phyloP scores from a whole-genome alignment of 352 stramenopile species.

The Globisporangium barbulae region DNA sequence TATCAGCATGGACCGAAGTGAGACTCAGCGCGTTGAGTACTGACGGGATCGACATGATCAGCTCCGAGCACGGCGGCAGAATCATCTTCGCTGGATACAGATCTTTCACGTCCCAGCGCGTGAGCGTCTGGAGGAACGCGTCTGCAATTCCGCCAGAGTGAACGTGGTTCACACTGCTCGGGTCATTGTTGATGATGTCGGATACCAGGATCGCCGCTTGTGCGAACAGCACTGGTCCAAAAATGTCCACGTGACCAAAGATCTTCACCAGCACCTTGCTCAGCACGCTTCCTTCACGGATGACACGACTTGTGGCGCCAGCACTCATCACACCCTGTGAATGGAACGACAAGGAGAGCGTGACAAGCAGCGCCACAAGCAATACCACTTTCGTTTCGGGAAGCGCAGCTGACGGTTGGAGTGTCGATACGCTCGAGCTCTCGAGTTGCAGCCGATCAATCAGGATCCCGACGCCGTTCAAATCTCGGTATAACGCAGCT shows the following conservation, averaged over 20 bases:
- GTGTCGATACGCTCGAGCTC: constrained; percentile 30
- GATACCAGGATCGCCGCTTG: constrained; percentile 91
- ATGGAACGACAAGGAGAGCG: constrained; percentile 84
- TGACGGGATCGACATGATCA: constrained; percentile 94
- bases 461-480: constrained; percentile 84
- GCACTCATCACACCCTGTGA: constrained; percentile 87
- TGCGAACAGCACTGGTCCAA: constrained; percentile 92
- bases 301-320: constrained; percentile 80
- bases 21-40: constrained; percentile 92
- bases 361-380: constrained; percentile 64
- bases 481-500: constrained; percentile 70
- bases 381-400: constrained; percentile 64
- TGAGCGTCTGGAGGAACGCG: constrained; percentile 91
- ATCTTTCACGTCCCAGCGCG: constrained; percentile 65
- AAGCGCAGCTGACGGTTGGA: constrained; percentile 6
- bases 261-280: constrained; percentile 89
- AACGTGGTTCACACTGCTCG: constrained; percentile 93
- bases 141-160: constrained; percentile 91
- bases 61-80: constrained; percentile 84
- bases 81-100: constrained; percentile 49
- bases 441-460: constrained; percentile 73
- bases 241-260: constrained; percentile 87
- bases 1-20: constrained; percentile 90
- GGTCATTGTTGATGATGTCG: constrained; percentile 98
- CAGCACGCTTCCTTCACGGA: constrained; percentile 84